Conservation (phyloP, 1,284 basidiomycete genomes). For the Trichosporon sp. region DNA sequence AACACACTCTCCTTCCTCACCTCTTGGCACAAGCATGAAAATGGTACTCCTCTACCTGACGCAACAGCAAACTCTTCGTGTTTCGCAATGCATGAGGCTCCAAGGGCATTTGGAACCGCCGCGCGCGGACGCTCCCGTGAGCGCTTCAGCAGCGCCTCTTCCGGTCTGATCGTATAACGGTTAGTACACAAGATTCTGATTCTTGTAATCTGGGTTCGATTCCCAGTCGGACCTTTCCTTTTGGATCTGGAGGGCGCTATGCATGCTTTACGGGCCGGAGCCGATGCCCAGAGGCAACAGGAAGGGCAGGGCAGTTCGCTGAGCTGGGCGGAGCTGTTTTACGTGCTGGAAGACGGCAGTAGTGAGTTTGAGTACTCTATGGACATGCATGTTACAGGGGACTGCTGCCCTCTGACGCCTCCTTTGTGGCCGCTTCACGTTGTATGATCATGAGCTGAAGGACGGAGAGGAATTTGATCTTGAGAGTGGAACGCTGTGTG, state of each 20-base stretch:
- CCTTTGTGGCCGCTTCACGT: background rate
- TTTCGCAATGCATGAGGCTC: background rate
- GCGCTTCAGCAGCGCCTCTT: background rate
- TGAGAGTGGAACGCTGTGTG: background rate
- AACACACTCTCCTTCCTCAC: background rate
- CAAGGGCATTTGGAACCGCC: background rate
- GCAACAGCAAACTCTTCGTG: too few relatives aligned
- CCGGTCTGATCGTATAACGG: background rate
- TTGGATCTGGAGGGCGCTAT: background rate
- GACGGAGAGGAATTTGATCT: background rate
- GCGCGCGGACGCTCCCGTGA: background rate
- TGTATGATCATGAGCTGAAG: background rate
- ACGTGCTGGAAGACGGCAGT: too few relatives aligned
- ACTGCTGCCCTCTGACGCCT: background rate
- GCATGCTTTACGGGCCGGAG: background rate
- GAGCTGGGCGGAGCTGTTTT: too few relatives aligned
- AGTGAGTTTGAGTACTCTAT: too few relatives aligned
- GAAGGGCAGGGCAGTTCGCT: background rate
- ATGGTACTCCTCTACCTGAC: too few relatives aligned
- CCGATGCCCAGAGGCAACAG: background rate
- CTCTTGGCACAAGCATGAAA: background rate
- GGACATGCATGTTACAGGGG: background rate
- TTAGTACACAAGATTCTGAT: constrained; percentile 1
- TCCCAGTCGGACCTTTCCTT: background rate
- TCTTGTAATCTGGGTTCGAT: constrained; percentile 1